Conservation (phyloP, 371 early-diverging fungal genomes). For the Mucor mucedo region DNA sequence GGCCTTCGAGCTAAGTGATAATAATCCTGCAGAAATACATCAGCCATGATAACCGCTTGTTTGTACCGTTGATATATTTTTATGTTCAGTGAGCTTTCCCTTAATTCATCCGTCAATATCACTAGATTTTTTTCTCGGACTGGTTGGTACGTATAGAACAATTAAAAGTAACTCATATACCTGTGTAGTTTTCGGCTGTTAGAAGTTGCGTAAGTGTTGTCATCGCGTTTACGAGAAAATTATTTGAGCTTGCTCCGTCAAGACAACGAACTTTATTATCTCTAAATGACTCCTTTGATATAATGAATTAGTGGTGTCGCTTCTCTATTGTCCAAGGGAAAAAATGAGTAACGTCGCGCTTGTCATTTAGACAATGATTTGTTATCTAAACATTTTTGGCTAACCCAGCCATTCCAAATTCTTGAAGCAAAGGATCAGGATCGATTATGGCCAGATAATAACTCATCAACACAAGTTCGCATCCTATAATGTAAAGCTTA, state of each 20-base stretch:
- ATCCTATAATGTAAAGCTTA: slow-evolving; percentile 23
- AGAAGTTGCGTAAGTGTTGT: slow-evolving; percentile 46
- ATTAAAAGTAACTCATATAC: slow-evolving; percentile 2
- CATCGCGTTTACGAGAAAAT: slow-evolving; percentile 46
- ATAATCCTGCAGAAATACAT: slow-evolving; percentile 39
- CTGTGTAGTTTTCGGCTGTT: slow-evolving; percentile 21
- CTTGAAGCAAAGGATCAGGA: slow-evolving; percentile 40
- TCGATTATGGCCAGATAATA: slow-evolving; percentile 29
- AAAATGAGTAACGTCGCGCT: neutral
- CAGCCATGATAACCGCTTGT: slow-evolving; percentile 25
- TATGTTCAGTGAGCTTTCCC: slow-evolving; percentile 7
- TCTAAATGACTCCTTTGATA: slow-evolving; percentile 30
- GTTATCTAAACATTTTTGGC: slow-evolving; percentile 56
- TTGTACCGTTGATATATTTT: neutral
- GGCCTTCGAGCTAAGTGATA: slow-evolving; percentile 21
- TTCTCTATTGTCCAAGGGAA: slow-evolving; percentile 30
- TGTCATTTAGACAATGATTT: neutral
- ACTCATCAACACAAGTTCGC: neutral
- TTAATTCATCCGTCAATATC: slow-evolving; percentile 24
- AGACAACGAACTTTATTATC: slow-evolving; percentile 30
- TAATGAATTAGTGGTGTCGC: slow-evolving; percentile 39
- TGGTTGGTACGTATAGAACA: neutral
- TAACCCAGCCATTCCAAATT: slow-evolving; percentile 60
- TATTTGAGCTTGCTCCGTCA: slow-evolving; percentile 12
- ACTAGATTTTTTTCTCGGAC: slow-evolving; percentile 2